These are phyloP conservation scores for Wickerhamomyces sp. DNA, from an alignment of 1,139 yeast species.

Conservation along the genomic window DNA sequence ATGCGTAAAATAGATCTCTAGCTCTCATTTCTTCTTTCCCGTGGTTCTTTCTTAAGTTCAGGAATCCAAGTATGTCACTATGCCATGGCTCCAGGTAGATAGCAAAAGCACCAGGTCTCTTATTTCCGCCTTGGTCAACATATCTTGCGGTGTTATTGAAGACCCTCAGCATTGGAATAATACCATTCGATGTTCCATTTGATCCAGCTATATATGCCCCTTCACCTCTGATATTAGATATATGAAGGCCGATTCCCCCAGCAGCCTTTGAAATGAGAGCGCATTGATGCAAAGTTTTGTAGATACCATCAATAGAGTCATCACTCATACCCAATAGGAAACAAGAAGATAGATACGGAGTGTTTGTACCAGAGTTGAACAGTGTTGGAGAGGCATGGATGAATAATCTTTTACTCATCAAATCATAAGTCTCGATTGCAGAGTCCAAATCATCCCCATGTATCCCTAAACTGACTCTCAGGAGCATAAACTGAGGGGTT, in stretches of 20 bases:
- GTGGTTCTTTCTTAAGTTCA: constrained; percentile 81
- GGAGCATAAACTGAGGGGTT: constrained; percentile 83
- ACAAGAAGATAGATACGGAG: constrained; percentile 83
- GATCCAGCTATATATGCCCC: constrained; percentile 88
- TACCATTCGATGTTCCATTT: constrained; percentile 86
- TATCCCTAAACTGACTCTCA: constrained; percentile 87
- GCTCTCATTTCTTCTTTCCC: constrained; percentile 90
- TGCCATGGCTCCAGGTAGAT: constrained; percentile 91
- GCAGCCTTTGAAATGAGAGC: constrained; percentile 87
- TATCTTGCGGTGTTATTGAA: constrained; percentile 87
- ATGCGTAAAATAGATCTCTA: constrained; percentile 79
- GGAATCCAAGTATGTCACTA: constrained; percentile 73
- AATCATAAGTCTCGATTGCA: constrained; percentile 72
- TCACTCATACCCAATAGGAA: constrained; percentile 83
- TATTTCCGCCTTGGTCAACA: constrained; percentile 92
- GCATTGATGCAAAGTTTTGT: constrained; percentile 77
- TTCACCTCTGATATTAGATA: constrained; percentile 75
- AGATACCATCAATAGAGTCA: constrained; percentile 88
- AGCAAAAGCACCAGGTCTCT: constrained; percentile 91
- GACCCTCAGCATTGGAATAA: constrained; percentile 86
- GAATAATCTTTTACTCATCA: constrained; percentile 78
- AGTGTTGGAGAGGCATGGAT: constrained; percentile 89
- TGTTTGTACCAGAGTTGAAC: constrained; percentile 85
- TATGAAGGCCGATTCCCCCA: constrained; percentile 85
- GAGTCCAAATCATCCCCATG: constrained; percentile 69